Base-by-base conservation (phyloP, 202 grass and related monocot genomes). In the Saccharum hybrid region DNA sequence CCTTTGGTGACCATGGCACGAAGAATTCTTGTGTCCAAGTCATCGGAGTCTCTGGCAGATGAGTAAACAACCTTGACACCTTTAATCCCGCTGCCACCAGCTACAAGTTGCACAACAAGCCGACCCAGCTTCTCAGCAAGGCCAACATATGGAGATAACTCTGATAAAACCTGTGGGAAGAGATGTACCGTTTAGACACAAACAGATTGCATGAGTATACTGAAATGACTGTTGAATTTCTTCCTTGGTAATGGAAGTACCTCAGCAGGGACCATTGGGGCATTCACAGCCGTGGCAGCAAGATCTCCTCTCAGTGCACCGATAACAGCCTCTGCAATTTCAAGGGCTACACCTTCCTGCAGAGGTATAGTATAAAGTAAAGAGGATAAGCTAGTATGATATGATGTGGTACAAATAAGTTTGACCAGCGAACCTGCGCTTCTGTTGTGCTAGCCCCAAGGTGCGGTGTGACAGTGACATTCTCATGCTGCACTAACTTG, bases 401-500 rank as follows among this genome's bases (percentile, higher is more conserved):
- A n/a, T 10, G n/a, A 42, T 26, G 26, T n/a, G 10, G 12, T 64
- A 68, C 36, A 63, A 79, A 31, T 57, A 56, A 61, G 40, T 67
- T 72, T 19, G 37, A 69, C 62, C 7, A 71, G 67, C 61, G 56
- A 78, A 97, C 94, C 94, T 97, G 94, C 23, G 91, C 91, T 88
- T 97, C 94, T 5, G 57, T 85, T 76, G 94, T 94, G 86, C 94
- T 97, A 60, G 91, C 94, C 80, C 91, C 94, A 68, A 97, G 89
- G 59, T 94, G 94, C 2, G 94, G 94, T 5, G 91, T 94, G 68
- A 92, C 89, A 12, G 89, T 94, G 28, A 97, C 90, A 81, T 94
- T 90, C 82, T 97, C 91, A 85, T 94, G 94, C 72, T 90, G 94
- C 60, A 94, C 91, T 83, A 94, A 73, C 60, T 75, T 92, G 77